Base-by-base conservation (phyloP, 805 yeast species). In the Zygoascus flipseniorum region DNA sequence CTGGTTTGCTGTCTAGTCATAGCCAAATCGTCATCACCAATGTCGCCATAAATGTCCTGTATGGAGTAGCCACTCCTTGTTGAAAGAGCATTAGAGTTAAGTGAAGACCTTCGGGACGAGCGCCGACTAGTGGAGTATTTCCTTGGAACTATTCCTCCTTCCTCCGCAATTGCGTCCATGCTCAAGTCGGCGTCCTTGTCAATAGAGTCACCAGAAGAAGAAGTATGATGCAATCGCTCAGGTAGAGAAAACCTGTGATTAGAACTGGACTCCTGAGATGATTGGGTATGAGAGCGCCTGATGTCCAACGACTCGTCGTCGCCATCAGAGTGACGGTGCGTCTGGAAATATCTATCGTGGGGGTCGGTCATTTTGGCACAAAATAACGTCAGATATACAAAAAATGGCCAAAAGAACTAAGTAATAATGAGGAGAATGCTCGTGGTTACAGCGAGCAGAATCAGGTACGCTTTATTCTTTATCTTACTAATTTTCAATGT, bases 1-100 rank as follows among this genome's bases (percentile, higher is more conserved):
- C 72, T 66, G 1, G 82, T 76, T 28, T 67, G 68, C 8, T 75
- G 71, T 48, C 84, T 69, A 23, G 63, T 66, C 42, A 79, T 55
- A 4, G 68, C 65, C 18, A 78, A 70, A 14, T 70, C 65, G 0
- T 70, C 68, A 18, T 65, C 63, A 54, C 70, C 56, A 31, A 70
- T 71, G 5, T 63, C 69, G 6, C 76, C 77, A 55, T 76, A 77
- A 14, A 77, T 70, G 37, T 67, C 73, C 56, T 64, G 54, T 42
- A 56, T 56, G 9, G 59, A 56, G 49, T 64, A 63, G 1, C 55
- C 56, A 51, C 56, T 52, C 10, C 20, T 45, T 19, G 48, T 26
- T 4, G 37, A 45, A 10, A 42, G 3, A 31, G 52, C 56, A 31
- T 28, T 43, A 13, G 58, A 43, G 8, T 43, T 39, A 8, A 13